Percentiles rank a stretch among this genome's conserved stretches.
Evolutionary conservation across 129 eudicot species (phyloP).

Genomic region (Saussurea involucrata): DNA sequence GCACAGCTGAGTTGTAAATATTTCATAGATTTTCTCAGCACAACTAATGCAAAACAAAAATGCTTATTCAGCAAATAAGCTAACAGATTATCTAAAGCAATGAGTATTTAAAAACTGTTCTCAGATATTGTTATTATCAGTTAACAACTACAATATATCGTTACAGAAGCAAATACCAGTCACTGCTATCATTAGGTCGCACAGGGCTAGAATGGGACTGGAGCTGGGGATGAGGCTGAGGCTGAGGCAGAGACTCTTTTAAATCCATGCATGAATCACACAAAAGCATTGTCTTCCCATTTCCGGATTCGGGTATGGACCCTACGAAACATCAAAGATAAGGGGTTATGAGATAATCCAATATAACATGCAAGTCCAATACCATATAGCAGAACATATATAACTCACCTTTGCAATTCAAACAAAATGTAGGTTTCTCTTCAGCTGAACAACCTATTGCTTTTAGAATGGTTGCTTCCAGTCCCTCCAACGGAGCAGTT

Average conservation of each 20-base stretch:
- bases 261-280: constrained; percentile 45
- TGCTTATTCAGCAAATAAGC: background rate
- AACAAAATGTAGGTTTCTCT: constrained; percentile 34
- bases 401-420: constrained; percentile 62
- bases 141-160: background rate
- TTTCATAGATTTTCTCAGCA: background rate
- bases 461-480: constrained; percentile 43
- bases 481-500: constrained; percentile 32
- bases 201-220: constrained; percentile 31
- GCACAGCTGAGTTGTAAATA: background rate
- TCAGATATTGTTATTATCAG: background rate
- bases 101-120: background rate
- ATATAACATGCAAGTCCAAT: background rate
- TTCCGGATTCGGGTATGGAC: constrained; percentile 42
- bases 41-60: background rate
- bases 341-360: background rate
- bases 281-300: constrained; percentile 36
- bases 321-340: constrained; percentile 31
- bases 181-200: constrained; percentile 26
- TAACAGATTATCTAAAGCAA: background rate
- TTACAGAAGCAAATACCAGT: constrained; percentile 39
- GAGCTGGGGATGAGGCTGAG: constrained; percentile 13
- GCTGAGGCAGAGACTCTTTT: constrained; percentile 36
- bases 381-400: constrained; percentile 2
- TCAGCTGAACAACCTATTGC: constrained; percentile 40